Base-by-base conservation (phyloP, 2,329 filamentous ascomycete genomes). In the Penicillium sp. region DNA sequence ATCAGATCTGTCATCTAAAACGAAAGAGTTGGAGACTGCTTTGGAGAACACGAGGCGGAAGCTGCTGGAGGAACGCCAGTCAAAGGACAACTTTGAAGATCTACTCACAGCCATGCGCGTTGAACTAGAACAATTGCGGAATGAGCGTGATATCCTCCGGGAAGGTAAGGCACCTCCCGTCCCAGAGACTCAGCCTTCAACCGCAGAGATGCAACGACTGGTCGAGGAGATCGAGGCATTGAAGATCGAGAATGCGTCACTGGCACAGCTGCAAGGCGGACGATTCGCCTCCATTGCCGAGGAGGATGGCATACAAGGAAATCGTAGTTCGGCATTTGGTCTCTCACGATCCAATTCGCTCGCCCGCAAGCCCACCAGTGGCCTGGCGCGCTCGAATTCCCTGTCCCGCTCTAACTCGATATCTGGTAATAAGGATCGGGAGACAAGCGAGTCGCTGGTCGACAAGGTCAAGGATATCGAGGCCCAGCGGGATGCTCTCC, bases 31-130 rank as follows among this genome's bases (percentile, higher is more conserved):
- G 28, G 93, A 97, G 75, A 82, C 79, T 56, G 87, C 87, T 0
- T 87, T 96, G 65, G 93, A 97, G 67, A 92, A 96, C 71, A 85
- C 94, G 52, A 88, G 90, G 65, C 87, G 93, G 68, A 89, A 91
- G 67, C 82, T 99, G 48, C 83, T 86, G 0, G 93, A 98, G 72
- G 95, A 99, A 78, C 86, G 91, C 58, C 86, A 91, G 74, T 87
- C 91, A 69, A 97, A 96, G 76, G 89, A 92, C 72, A 97, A 96
- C 75, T 96, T 98, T 70, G 93, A 98, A 78, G 93, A 97, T 74
- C 84, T 99, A 46, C 83, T 98, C 48, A 87, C 88, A 6, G 94
- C 91, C 5, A 87, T 98, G 68, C 90, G 90, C 68, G 85, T 87
- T 26, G 93, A 99, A 74, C 82, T 98, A 14, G 86, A 93, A 70